Evolutionary conservation across 1,284 basidiomycete species (phyloP).

Genomic region (Microbotryum violaceum): DNA sequence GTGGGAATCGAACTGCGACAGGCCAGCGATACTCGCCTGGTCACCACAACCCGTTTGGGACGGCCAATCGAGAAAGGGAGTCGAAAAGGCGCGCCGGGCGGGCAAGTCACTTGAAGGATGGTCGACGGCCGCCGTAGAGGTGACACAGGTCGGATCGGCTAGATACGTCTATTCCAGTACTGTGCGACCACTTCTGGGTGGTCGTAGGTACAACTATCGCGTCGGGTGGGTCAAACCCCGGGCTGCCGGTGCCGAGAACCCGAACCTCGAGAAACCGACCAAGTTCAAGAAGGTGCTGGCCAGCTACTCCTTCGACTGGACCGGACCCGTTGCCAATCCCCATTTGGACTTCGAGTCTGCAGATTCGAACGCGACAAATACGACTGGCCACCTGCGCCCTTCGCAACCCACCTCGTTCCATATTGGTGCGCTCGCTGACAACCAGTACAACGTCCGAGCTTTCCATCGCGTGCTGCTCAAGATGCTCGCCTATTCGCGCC

Average conservation of each 20-base stretch:
- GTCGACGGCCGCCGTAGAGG: not conserved
- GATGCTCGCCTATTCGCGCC: constrained; percentile 6
- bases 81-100: not conserved
- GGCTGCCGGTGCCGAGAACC: not conserved
- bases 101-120: not conserved
- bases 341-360: not conserved
- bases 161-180: constrained; percentile 26
- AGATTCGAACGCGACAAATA: constrained; percentile 1
- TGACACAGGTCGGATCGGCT: not conserved
- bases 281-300: constrained; percentile 10
- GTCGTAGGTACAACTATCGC: not conserved
- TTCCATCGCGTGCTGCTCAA: constrained; percentile 26
- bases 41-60: too few species aligned
- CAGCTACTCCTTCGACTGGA: constrained; percentile 22
- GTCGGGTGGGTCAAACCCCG: not conserved
- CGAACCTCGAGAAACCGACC: constrained; percentile 2
- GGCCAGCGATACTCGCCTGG: too few species aligned
- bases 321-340: not conserved
- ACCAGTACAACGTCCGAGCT: constrained; percentile 31
- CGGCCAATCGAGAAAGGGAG: constrained; percentile 1
- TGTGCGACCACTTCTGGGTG: not conserved
- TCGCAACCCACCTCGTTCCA: constrained; percentile 18
- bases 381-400: not conserved
- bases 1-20: constrained; percentile 31
- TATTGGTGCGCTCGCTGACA: constrained; percentile 32